Base-by-base conservation (phyloP, 345 rosid species). In the Aquilaria sinensis region DNA sequence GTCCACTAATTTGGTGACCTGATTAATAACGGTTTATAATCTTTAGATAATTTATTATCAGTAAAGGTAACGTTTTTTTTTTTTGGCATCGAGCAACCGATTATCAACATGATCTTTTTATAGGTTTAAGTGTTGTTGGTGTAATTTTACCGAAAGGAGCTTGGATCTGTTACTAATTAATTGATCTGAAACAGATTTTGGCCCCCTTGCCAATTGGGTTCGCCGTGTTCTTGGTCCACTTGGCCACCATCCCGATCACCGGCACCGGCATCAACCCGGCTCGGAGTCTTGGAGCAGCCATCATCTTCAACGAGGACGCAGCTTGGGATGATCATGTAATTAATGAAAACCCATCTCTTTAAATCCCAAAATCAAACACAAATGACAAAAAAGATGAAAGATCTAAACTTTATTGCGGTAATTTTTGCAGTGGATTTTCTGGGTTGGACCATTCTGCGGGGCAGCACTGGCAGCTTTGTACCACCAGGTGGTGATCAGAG, bases 371-470 rank as follows among this genome's bases (percentile, higher is more conserved):
- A 37, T 37, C 3, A 37, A 37, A 9, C 43, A 37, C 43, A 37
- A 37, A 37, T 37, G 43, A 37, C 5, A 2, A 37, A 37, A 0
- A 2, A 37, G 8, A 2, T 37, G 43, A 37, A 37, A 37, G 43
- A 5, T 37, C 5, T 37, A 47, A 13, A 61, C 12, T 13, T 12
- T 57, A 50, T 65, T 6, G 62, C n/a, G 51, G 43, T 37, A 37
- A 0, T 12, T 34, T 0, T 41, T 29, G 12, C 69, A 78, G 78
- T 74, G 85, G 85, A 67, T 83, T 51, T 78, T 78, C 73, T 83
- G 85, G 83, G 76, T 80, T 31, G 88, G 88, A 67, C 85, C 85
- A 14, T 76, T 83, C 75, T 65, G 74, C 29, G 88, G 88, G 31
- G 80, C 82, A 47, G 82, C 78, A 13, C 77, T 81, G 3, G 88